Percentiles rank a stretch among this genome's conserved stretches.
Conservation (phyloP, 176 grass and related monocot species). For the Musa itinerans region DNA sequence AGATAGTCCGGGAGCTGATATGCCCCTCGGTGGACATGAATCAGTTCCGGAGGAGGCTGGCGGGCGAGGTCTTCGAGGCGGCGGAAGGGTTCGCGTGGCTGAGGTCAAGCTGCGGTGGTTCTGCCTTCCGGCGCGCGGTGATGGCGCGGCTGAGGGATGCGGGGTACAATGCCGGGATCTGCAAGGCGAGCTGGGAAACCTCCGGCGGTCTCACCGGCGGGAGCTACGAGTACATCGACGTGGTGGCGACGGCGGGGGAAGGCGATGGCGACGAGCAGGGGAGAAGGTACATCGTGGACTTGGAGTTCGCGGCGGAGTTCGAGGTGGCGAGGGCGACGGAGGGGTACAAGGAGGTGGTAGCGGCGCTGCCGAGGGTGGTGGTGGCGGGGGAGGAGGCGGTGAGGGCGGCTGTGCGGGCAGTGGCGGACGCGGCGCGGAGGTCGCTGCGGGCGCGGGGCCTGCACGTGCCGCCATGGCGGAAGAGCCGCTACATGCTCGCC, state of each 20-base stretch:
- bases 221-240: slow-evolving; percentile 17
- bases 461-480: slow-evolving; percentile 17
- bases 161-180: slow-evolving; percentile 14
- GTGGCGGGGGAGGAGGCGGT: slow-evolving; percentile 1
- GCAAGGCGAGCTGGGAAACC: slow-evolving; percentile 8
- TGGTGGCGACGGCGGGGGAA: background rate
- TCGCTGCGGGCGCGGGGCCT: background rate
- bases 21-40: background rate
- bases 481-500: slow-evolving; percentile 9
- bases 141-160: slow-evolving; percentile 7
- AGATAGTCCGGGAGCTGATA: background rate
- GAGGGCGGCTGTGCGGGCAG: background rate
- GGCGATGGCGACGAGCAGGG: background rate
- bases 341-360: background rate
- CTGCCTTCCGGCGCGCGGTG: slow-evolving; percentile 1
- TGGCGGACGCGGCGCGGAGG: slow-evolving; percentile 4
- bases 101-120: background rate
- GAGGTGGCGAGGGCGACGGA: slow-evolving; percentile 9
- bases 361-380: slow-evolving; percentile 8
- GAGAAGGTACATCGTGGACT: slow-evolving; percentile 1
- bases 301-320: slow-evolving; percentile 17
- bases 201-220: slow-evolving; percentile 3
- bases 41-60: background rate
- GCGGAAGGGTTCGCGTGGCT: background rate
- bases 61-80: background rate